phyloP scores from a whole-genome alignment of 78 protist genomes.

The Dictyostelium firmibasis region DNA sequence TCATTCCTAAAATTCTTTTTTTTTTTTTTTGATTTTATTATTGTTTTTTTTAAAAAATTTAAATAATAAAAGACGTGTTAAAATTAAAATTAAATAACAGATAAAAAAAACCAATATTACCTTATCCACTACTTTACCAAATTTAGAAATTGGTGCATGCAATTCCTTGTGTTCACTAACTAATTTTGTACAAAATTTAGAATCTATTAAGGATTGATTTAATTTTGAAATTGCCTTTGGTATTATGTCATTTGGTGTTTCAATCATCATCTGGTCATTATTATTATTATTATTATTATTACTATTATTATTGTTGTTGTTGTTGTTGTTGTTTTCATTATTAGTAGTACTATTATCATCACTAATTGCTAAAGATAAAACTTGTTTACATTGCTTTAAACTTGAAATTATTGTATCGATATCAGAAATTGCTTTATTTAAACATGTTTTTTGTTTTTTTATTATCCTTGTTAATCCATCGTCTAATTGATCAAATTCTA shows the following conservation, averaged over 20 bases:
- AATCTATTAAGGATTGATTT: slow-evolving; percentile 24
- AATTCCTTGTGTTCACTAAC: slow-evolving; percentile 60
- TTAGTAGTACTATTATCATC: neutral
- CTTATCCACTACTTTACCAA: slow-evolving; percentile 84
- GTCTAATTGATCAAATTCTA: slow-evolving; percentile 55
- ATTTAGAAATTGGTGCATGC: slow-evolving; percentile 72
- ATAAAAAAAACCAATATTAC: neutral
- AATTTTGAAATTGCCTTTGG: slow-evolving; percentile 33
- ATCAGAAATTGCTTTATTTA: slow-evolving; percentile 33
- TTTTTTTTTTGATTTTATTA: neutral
- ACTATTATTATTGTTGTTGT: too few relatives aligned
- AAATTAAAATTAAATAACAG: too few relatives aligned
- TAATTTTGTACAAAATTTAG: slow-evolving; percentile 28
- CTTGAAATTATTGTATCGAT: slow-evolving; percentile 3
- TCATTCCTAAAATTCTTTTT: slow-evolving; percentile 27
- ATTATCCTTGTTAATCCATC: slow-evolving; percentile 28
- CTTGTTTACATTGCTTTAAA: slow-evolving; percentile 36
- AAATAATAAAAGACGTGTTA: too few relatives aligned
- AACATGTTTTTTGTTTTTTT: slow-evolving; percentile 51
- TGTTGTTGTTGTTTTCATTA: too few relatives aligned
- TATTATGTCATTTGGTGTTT: neutral
- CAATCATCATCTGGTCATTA: neutral
- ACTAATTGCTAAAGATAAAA: neutral
- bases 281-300: neutral
- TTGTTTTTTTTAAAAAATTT: too few relatives aligned